A percentile compares a stretch with the other conserved stretches of the same genome.
Conservation (phyloP, 2,329 filamentous ascomycete species). For the Pseudocercospora pini-densiflorae region DNA sequence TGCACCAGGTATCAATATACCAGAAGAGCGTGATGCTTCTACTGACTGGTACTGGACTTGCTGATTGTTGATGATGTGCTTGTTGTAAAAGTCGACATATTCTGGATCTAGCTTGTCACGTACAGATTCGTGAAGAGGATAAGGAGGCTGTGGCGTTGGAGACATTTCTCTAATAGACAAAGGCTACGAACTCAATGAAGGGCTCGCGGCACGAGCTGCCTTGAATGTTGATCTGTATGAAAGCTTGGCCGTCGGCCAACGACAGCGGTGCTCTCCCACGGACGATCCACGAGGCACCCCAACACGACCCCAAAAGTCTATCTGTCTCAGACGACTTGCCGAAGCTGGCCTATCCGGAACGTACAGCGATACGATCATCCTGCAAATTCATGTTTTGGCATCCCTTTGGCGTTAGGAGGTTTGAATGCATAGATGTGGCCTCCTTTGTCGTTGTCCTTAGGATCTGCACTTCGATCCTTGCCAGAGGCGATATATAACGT, state of each 20-base stretch:
- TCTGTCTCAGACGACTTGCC: neutral
- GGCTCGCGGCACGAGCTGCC: neutral
- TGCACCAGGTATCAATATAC: constrained; percentile 4
- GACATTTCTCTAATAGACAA: neutral
- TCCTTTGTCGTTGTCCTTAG: constrained; percentile 7
- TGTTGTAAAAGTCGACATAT: constrained; percentile 8
- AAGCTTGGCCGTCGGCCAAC: constrained; percentile 2
- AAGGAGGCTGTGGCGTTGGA: constrained; percentile 2
- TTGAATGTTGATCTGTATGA: neutral
- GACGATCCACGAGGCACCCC: neutral
- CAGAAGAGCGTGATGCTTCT: neutral
- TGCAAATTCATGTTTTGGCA: constrained; percentile 10
- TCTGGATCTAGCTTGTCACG: constrained; percentile 1
- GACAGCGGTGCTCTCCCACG: neutral
- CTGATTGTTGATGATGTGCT: neutral
- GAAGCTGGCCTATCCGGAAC: neutral
- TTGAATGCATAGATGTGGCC: constrained; percentile 9
- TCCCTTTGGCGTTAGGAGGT: neutral
- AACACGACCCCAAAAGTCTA: constrained; percentile 5
- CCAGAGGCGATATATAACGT: constrained; percentile 7
- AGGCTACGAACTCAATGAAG: neutral
- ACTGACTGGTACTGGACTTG: constrained; percentile 6
- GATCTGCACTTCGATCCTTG: constrained; percentile 1
- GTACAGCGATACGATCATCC: neutral
- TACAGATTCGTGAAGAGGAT: constrained; percentile 5